Conservation (phyloP, 306 rosid genomes). For the Dryas drummondii region DNA sequence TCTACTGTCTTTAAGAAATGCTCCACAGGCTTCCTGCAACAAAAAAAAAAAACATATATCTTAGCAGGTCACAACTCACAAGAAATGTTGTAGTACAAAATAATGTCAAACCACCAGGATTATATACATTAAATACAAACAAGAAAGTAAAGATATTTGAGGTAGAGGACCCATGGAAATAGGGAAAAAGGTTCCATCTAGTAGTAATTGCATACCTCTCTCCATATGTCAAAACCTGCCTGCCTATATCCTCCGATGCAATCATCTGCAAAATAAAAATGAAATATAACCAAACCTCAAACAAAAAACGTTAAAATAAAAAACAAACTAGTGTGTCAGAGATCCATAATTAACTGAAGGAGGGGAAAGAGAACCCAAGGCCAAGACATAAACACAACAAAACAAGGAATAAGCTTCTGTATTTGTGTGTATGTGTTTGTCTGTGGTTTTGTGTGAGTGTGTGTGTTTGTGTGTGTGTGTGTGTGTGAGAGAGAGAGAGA, state of each 20-base stretch:
- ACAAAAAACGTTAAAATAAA: neutral
- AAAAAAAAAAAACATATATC: neutral
- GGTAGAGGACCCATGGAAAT: neutral
- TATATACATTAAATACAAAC: neutral
- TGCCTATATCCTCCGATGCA: slow-evolving; percentile 90
- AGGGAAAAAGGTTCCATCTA: neutral
- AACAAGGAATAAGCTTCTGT: neutral
- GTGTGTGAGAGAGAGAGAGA: neutral
- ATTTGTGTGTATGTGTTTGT: too few relatives aligned
- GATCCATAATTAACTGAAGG: neutral
- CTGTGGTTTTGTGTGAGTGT: neutral
- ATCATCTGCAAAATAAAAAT: slow-evolving; percentile 56
- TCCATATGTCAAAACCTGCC: slow-evolving; percentile 95
- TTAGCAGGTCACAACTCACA: slow-evolving; percentile 2
- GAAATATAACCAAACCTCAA: slow-evolving; percentile 4
- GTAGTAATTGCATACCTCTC: slow-evolving; percentile 60
- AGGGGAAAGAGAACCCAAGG: neutral
- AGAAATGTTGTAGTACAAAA: neutral
- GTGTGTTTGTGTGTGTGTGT: neutral
- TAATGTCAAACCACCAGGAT: neutral
- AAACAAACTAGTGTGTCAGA: neutral
- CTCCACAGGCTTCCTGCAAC: slow-evolving; percentile 81
- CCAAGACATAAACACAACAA: neutral
- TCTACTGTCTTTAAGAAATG: slow-evolving; percentile 82
- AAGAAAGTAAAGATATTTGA: neutral